phyloP scores from a whole-genome alignment of 2,329 filamentous ascomycete species.

The Microascus cirrosus region DNA sequence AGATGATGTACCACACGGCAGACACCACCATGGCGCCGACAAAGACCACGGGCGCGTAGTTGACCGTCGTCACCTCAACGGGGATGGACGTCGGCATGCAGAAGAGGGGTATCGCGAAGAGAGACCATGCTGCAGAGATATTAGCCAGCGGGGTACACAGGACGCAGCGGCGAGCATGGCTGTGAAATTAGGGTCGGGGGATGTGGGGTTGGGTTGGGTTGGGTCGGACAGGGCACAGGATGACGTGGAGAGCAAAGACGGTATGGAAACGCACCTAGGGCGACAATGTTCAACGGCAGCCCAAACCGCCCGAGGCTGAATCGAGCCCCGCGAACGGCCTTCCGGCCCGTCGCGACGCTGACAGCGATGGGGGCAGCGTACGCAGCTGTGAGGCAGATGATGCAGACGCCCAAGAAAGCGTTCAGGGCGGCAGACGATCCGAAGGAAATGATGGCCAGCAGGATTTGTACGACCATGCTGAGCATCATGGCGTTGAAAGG shows the following conservation, averaged over 20 bases:
- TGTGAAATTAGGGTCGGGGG: background rate
- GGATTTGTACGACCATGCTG: constrained; percentile 51
- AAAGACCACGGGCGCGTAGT: constrained; percentile 69
- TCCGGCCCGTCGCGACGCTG: constrained; percentile 48
- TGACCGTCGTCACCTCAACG: constrained; percentile 48
- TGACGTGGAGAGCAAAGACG: background rate
- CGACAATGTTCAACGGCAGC: constrained; percentile 48
- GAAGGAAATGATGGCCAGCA: constrained; percentile 58
- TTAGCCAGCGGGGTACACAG: background rate
- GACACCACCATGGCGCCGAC: constrained; percentile 52
- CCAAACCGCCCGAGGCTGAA: constrained; percentile 57
- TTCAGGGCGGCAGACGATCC: constrained; percentile 59
- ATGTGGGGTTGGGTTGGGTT: background rate
- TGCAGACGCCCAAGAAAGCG: constrained; percentile 58
- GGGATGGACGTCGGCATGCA: constrained; percentile 59
- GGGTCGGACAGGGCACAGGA: background rate
- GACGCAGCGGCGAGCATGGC: background rate
- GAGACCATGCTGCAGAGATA: constrained; percentile 44
- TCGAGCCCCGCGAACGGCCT: constrained; percentile 41
- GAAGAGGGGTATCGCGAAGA: constrained; percentile 62
- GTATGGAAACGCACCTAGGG: constrained; percentile 39
- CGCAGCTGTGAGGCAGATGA: constrained; percentile 57
- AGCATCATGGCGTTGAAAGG: constrained; percentile 65
- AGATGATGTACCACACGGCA: constrained; percentile 54
- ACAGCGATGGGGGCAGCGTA: constrained; percentile 60